Percentiles rank a stretch among this genome's conserved stretches.
phyloP scores from a whole-genome alignment of 805 yeast species.

The Cyberlindnera maritima region DNA sequence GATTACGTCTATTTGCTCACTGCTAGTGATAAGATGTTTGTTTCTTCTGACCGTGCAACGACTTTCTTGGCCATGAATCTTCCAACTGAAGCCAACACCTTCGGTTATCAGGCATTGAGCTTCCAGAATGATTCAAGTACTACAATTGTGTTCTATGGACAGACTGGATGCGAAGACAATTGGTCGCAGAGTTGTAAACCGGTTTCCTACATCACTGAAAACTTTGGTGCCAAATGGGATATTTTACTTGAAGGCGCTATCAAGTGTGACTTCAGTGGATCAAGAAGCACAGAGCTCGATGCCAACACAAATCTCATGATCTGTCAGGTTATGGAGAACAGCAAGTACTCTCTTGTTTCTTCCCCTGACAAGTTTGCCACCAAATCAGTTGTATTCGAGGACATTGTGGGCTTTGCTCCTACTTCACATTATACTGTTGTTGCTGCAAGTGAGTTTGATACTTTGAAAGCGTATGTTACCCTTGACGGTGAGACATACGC shows the following conservation, averaged over 20 bases:
- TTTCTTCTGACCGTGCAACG: constrained; percentile 66
- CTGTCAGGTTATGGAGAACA: constrained; percentile 51
- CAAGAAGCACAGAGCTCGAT: constrained; percentile 36
- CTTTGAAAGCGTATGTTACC: constrained; percentile 68
- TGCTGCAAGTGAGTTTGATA: constrained; percentile 53
- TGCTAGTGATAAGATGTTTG: constrained; percentile 34
- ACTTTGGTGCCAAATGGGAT: constrained; percentile 64
- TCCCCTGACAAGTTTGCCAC: constrained; percentile 23
- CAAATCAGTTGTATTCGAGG: constrained; percentile 45
- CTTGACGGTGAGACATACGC: constrained; percentile 79
- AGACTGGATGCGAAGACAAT: constrained; percentile 44
- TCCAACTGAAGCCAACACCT: constrained; percentile 45
- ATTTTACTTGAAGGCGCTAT: constrained; percentile 48
- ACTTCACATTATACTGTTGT: constrained; percentile 70
- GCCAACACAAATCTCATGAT: constrained; percentile 50
- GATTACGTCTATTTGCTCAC: constrained; percentile 38
- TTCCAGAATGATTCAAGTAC: constrained; percentile 56
- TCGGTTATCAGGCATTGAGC: constrained; percentile 45
- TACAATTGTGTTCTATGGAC: constrained; percentile 67
- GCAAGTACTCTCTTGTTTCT: constrained; percentile 30
- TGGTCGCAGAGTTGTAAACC: constrained; percentile 42
- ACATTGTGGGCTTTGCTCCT: constrained; percentile 70
- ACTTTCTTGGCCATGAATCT: constrained; percentile 36
- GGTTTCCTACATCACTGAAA: constrained; percentile 57
- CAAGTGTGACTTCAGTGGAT: constrained; percentile 65